A percentile compares a stretch with the other conserved stretches of the same genome.
Evolutionary conservation across 371 early-diverging fungal genomes (phyloP).

Genomic region (Circinella umbellata): DNA sequence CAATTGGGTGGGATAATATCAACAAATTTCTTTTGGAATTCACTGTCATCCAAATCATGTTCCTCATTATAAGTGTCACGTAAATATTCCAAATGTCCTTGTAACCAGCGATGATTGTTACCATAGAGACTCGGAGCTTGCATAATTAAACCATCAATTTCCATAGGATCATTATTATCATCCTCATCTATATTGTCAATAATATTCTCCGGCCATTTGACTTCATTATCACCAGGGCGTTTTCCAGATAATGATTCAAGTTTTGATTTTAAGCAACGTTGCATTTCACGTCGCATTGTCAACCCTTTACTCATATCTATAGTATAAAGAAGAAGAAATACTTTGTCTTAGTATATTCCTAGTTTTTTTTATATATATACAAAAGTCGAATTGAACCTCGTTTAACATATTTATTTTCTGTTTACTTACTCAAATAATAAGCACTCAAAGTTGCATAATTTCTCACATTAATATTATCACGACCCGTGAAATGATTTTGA

Average conservation of each 20-base stretch:
- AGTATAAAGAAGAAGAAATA: constrained; percentile 9
- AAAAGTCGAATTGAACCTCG: too few relatives aligned
- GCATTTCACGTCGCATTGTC: constrained; percentile 60
- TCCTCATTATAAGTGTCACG: constrained; percentile 45
- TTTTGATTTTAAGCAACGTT: constrained; percentile 44
- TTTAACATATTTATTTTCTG: background rate
- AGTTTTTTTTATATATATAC: too few relatives aligned
- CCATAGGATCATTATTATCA: constrained; percentile 24
- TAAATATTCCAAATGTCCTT: constrained; percentile 36
- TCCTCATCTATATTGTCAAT: background rate
- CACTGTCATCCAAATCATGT: constrained; percentile 28
- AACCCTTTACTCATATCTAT: constrained; percentile 58
- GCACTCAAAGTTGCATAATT: constrained; percentile 27
- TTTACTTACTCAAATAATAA: constrained; percentile 37
- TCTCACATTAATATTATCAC: constrained; percentile 13
- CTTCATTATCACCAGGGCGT: constrained; percentile 9
- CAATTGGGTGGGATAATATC: constrained; percentile 65
- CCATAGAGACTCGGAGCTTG: background rate
- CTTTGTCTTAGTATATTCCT: too few relatives aligned
- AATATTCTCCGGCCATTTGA: constrained; percentile 34
- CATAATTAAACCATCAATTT: constrained; percentile 3
- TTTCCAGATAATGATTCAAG: constrained; percentile 13
- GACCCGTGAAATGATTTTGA: constrained; percentile 25
- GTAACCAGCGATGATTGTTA: constrained; percentile 20
- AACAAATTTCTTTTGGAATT: constrained; percentile 55